These are phyloP conservation scores for Laguncularia racemosa DNA, from an alignment of 345 rosid genomes.

Conservation along the genomic window DNA sequence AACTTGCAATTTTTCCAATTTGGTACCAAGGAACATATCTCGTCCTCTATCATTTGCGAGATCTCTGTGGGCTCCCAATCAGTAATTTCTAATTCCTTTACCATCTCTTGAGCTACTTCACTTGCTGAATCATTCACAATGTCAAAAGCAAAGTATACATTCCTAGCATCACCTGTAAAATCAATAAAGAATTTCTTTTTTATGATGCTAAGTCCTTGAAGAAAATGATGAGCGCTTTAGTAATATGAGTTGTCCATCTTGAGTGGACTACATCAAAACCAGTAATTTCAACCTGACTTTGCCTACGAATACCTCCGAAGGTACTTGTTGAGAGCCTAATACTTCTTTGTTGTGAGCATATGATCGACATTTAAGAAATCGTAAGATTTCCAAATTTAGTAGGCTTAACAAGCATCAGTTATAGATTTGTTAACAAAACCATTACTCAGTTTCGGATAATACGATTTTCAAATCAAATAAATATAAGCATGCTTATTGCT, in stretches of 20 bases:
- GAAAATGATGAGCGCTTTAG: not conserved
- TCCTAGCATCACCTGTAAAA: constrained; percentile 58
- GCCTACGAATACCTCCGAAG: no score
- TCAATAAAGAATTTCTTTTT: not conserved
- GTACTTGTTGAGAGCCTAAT: no score
- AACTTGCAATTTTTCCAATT: constrained; percentile 31
- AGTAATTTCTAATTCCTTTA: constrained; percentile 65
- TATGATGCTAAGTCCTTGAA: not conserved
- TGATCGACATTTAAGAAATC: no score
- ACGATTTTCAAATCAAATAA: not conserved
- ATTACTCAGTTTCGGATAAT: no score
- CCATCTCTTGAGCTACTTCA: constrained; percentile 90
- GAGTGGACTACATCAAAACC: no score
- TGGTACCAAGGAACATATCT: constrained; percentile 62
- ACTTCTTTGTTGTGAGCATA: no score
- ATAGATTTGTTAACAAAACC: no score
- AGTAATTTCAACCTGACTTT: no score
- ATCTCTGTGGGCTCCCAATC: constrained; percentile 74
- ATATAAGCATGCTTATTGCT: not conserved
- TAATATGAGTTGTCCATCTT: no score
- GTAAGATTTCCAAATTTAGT: no score
- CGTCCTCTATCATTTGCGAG: constrained; percentile 74
- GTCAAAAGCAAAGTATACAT: constrained; percentile 79
- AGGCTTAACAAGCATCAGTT: no score
- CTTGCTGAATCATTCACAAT: constrained; percentile 60